These are phyloP conservation scores for Sphaceloma murrayae DNA, from an alignment of 2,329 filamentous ascomycete genomes.

Conservation along the genomic window DNA sequence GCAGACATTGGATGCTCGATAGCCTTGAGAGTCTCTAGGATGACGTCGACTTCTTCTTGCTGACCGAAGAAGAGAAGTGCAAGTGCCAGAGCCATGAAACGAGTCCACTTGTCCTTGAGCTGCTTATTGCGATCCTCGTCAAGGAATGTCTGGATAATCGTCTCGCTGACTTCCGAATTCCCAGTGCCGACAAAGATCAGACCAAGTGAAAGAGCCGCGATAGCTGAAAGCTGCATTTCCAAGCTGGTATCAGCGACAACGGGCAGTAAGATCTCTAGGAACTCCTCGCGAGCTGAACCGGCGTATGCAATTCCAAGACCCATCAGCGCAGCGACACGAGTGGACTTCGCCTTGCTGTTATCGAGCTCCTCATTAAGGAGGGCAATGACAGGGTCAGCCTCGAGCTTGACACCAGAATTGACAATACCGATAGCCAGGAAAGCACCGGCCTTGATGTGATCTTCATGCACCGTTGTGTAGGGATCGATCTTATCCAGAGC, in stretches of 20 bases:
- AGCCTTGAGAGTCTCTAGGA: constrained; percentile 90
- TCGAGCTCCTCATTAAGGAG: constrained; percentile 77
- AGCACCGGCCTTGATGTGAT: constrained; percentile 81
- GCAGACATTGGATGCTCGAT: constrained; percentile 96
- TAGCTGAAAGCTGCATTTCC: constrained; percentile 92
- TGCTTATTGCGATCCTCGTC: constrained; percentile 87
- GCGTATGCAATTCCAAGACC: constrained; percentile 90
- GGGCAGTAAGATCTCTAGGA: constrained; percentile 76
- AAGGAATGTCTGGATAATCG: constrained; percentile 83
- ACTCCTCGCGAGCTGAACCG: constrained; percentile 80
- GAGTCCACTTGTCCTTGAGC: constrained; percentile 95
- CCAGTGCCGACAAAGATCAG: constrained; percentile 89
- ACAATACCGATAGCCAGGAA: constrained; percentile 91
- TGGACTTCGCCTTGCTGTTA: constrained; percentile 63
- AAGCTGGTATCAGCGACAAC: constrained; percentile 75
- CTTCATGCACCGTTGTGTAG: constrained; percentile 77
- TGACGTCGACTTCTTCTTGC: constrained; percentile 97
- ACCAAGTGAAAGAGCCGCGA: constrained; percentile 86
- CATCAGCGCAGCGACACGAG: constrained; percentile 84
- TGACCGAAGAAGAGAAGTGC: constrained; percentile 91
- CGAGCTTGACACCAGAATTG: constrained; percentile 81
- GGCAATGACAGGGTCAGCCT: constrained; percentile 82
- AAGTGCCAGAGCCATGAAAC: constrained; percentile 89
- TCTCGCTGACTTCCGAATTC: constrained; percentile 80
- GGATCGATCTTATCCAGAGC: constrained; percentile 90